Conservation (phyloP, 768 basidiomycete genomes). For the Termitomyces titanicus region DNA sequence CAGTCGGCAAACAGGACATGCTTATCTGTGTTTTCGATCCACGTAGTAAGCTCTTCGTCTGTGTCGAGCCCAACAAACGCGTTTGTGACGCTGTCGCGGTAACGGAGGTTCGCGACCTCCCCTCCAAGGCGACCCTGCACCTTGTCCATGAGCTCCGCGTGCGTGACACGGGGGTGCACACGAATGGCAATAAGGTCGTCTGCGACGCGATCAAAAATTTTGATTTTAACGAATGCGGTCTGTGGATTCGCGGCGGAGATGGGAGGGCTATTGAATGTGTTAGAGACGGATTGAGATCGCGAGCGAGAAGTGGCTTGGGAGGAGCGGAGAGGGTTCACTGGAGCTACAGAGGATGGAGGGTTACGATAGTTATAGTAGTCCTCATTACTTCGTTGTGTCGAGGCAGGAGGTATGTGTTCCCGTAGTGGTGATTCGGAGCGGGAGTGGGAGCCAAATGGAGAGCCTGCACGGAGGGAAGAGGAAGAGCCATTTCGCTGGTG, state of each 20-base stretch:
- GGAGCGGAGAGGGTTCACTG: conserved; percentile 47
- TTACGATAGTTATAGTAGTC: conserved; percentile 23
- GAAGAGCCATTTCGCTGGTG: conserved; percentile 51
- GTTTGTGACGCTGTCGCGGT: conserved; percentile 69
- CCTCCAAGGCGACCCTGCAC: conserved; percentile 82
- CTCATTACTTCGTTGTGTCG: conserved; percentile 22
- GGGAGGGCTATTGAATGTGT: conserved; percentile 61
- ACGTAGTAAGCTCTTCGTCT: conserved; percentile 62
- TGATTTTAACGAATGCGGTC: conserved; percentile 95
- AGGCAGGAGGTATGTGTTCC: conserved; percentile 25
- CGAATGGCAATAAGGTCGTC: conserved; percentile 97
- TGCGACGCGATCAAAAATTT: conserved; percentile 90
- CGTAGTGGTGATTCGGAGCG: conserved; percentile 37
- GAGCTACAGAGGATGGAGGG: conserved; percentile 31
- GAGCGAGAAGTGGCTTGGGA: conserved; percentile 56
- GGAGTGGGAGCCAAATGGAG: conserved; percentile 37
- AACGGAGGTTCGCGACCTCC: conserved; percentile 65
- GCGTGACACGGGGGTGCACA: conserved; percentile 88
- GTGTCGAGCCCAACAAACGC: conserved; percentile 58
- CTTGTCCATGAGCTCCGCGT: conserved; percentile 86
- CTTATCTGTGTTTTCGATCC: conserved; percentile 79
- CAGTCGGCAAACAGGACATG: conserved; percentile 81
- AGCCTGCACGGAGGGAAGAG: conserved; percentile 40
- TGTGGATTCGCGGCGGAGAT: conserved; percentile 78
- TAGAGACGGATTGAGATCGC: conserved; percentile 53